Base-by-base conservation (phyloP, 495 filamentous ascomycete species). In the Neurospora sp. region DNA sequence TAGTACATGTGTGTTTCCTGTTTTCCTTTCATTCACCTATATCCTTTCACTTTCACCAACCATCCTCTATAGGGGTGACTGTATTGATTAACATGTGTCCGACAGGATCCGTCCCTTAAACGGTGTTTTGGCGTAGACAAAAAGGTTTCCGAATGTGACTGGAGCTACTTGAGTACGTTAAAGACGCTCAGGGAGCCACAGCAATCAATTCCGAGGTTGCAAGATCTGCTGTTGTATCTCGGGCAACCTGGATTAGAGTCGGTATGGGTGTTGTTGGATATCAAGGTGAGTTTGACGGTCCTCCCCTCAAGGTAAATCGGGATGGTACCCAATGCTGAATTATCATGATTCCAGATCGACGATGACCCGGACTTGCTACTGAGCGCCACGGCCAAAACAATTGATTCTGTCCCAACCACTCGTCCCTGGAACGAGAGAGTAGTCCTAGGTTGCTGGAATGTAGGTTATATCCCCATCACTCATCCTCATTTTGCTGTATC, bases 251-350 rank as follows among this genome's bases (percentile, higher is more conserved):
- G 77, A 1, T 71, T 84, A 11, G 89, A 92, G 75, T 77, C 90
- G 48, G 83, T 94, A 5, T 97, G 95, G 94, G 70, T 94, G 4
- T 80, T 98, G 59, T 84, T 98, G 0, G 95, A 98, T 79, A 92
- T 98, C 77, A 98, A 98, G 82, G 90, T 93, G 81, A 10, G 69
- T 70, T 40, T 1, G 39, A 41, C 23, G 7, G 8, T n/a, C 11
- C n/a, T 70, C 42, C 12, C 2, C 35, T 62, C 9, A 14, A 71
- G 46, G 20, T 14, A 1, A 59, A 31, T 4, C 20, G 10, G 11
- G 8, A 66, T 9, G 6, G 20, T 11, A 38, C 70, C 71, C 39
- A 54, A 72, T 72, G 74, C 73, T 70, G 44, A 74, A 39, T n/a
- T 39, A 31, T 9, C 54, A 37, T 66, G 11, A 3, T 5, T 40